These are phyloP conservation scores for Ophiocordyceps unilateralis DNA, from an alignment of 2,329 filamentous ascomycete genomes.

Conservation along the genomic window DNA sequence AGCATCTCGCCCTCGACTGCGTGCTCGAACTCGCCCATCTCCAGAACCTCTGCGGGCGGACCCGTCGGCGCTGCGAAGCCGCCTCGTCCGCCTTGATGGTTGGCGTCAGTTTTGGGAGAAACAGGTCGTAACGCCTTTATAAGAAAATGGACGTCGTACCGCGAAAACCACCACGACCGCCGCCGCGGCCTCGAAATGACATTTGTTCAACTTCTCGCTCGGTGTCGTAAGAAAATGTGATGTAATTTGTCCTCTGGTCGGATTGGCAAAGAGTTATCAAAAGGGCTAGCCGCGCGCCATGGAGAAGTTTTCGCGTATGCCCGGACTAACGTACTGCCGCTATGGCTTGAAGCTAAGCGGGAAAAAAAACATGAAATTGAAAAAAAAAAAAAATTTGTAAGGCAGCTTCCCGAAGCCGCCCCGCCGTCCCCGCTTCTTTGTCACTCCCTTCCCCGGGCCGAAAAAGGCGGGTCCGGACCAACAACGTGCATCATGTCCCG, in stretches of 20 bases:
- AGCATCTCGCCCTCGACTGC: conserved; percentile 96
- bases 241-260: not conserved
- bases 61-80: conserved; percentile 5
- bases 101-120: not conserved
- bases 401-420: not conserved
- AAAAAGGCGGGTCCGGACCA: not conserved
- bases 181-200: conserved; percentile 8
- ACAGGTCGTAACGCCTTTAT: too few species aligned
- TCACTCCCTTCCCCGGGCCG: not conserved
- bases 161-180: conserved; percentile 7
- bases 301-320: not conserved
- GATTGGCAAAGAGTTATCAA: not conserved
- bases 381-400: too few species aligned
- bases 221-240: not conserved
- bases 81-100: conserved; percentile 6
- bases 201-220: not conserved
- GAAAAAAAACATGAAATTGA: too few species aligned
- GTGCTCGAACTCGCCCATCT: conserved; percentile 91
- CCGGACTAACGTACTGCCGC: not conserved
- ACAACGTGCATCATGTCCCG: conserved; percentile 6
- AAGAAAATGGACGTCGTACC: not conserved
- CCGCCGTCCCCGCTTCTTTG: not conserved
- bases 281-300: not conserved
- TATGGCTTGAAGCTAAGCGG: too few species aligned
- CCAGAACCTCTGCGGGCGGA: conserved; percentile 18